Evolutionary conservation across 331 rosid genomes (phyloP).

Genomic region (Rhamnella rubrinervis): DNA sequence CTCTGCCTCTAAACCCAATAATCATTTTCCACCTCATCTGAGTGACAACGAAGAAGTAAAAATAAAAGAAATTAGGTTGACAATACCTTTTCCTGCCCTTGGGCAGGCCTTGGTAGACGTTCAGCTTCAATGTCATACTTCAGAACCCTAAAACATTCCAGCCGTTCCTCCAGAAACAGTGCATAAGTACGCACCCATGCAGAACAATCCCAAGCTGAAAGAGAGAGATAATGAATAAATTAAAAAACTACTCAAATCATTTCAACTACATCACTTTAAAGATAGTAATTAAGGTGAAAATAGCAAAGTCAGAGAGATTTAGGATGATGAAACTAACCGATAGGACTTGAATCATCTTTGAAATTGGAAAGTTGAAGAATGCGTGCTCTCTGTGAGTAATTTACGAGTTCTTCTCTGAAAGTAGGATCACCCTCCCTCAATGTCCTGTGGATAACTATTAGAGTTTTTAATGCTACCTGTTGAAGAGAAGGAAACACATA

Average conservation of each 20-base stretch:
- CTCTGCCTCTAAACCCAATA: too few relatives aligned
- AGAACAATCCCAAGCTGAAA: conserved; percentile 99
- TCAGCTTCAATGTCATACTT: conserved; percentile 98
- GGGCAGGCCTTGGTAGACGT: conserved; percentile 89
- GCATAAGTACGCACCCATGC: conserved; percentile 99
- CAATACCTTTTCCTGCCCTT: conserved; percentile 88
- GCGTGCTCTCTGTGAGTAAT: conserved; percentile 58
- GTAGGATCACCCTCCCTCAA: conserved; percentile 95
- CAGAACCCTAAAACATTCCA: conserved; percentile 86
- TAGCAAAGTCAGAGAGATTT: neutral
- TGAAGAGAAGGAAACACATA: conserved; percentile 18
- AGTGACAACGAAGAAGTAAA: neutral
- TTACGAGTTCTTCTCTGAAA: conserved; percentile 79
- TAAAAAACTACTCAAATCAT: neutral
- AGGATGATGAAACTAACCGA: conserved; percentile 44
- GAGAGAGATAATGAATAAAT: conserved; percentile 16
- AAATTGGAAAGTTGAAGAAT: conserved; percentile 85
- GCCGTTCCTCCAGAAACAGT: conserved; percentile 96
- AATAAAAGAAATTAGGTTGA: conserved; percentile 2
- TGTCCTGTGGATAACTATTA: conserved; percentile 87
- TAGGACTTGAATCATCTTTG: conserved; percentile 87
- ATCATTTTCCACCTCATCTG: too few relatives aligned
- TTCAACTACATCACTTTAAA: neutral
- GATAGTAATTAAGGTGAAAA: neutral
- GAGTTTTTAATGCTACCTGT: conserved; percentile 89